A percentile compares a stretch with the other conserved stretches of the same genome.
phyloP scores from a whole-genome alignment of 495 filamentous ascomycete species.

The Aspergillus ostianus region DNA sequence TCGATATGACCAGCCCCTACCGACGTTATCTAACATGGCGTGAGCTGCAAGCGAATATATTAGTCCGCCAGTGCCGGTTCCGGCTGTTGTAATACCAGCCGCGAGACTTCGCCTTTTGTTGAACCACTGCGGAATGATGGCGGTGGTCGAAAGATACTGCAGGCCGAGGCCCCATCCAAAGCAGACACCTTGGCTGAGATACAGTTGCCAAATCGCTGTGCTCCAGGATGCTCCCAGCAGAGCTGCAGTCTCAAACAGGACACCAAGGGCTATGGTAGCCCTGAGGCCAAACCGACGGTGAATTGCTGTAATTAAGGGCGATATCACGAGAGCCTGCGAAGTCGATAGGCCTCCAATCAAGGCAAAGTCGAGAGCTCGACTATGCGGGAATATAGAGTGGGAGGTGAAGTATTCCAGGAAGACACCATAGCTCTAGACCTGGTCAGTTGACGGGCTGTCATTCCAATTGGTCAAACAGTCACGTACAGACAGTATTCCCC shows the following conservation, averaged over 20 bases:
- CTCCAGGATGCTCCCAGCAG: constrained; percentile 1
- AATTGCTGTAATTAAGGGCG: not conserved
- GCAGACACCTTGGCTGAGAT: not conserved
- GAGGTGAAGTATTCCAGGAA: constrained; percentile 1
- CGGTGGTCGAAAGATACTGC: no score
- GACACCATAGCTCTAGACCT: not conserved
- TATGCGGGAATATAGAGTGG: not conserved
- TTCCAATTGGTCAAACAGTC: not conserved
- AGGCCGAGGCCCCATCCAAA: no score
- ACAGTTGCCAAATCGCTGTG: not conserved
- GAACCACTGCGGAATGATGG: no score
- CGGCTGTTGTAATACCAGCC: no score
- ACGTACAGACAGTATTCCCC: not conserved
- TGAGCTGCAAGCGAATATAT: no score
- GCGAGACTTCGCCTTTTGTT: no score
- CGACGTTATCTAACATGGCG: no score
- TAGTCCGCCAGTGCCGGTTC: no score
- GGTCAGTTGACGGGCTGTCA: not conserved
- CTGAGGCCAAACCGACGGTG: not conserved
- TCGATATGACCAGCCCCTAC: no score
- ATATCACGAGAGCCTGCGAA: constrained; percentile 1
- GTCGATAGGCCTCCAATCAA: not conserved
- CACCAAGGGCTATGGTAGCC: not conserved
- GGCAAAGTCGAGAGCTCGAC: not conserved
- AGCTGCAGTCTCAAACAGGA: not conserved